Evolutionary conservation across 345 rosid species (phyloP).

Genomic region (Linum trigynum): DNA sequence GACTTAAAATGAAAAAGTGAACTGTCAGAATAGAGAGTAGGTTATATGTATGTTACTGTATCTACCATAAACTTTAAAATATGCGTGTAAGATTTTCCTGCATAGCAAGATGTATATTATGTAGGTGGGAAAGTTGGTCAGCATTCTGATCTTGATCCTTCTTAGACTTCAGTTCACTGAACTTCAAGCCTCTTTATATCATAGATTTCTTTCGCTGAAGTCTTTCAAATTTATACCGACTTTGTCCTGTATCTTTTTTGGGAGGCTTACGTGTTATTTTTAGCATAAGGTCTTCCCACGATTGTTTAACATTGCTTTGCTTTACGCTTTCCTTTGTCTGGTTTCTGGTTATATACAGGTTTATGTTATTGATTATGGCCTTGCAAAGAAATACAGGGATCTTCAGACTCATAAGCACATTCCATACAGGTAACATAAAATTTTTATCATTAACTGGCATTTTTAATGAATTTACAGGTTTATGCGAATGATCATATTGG

Average conservation of each 20-base stretch:
- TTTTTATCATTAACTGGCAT: conserved; percentile 5
- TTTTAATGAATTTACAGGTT: background rate
- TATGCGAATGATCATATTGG: too few species aligned
- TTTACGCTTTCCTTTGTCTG: conserved; percentile 1
- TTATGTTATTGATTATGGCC: conserved; percentile 75
- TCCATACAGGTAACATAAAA: conserved; percentile 50
- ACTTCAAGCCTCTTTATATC: background rate
- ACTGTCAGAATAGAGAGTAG: background rate
- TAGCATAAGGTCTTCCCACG: too few species aligned
- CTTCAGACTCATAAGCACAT: conserved; percentile 83
- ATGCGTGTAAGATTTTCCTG: background rate
- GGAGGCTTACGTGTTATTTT: background rate
- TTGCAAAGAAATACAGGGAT: conserved; percentile 84
- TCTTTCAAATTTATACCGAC: too few species aligned
- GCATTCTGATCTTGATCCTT: background rate
- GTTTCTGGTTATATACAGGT: conserved; percentile 33
- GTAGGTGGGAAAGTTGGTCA: background rate
- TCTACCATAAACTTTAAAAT: too few species aligned
- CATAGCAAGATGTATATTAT: background rate
- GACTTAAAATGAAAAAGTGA: background rate
- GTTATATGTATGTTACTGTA: background rate
- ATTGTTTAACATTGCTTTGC: background rate
- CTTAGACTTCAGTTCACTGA: background rate
- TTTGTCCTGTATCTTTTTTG: background rate
- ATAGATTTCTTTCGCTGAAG: background rate